Evolutionary conservation across 169 alveolate species (phyloP).

Genomic region (Plasmodium adleri): DNA sequence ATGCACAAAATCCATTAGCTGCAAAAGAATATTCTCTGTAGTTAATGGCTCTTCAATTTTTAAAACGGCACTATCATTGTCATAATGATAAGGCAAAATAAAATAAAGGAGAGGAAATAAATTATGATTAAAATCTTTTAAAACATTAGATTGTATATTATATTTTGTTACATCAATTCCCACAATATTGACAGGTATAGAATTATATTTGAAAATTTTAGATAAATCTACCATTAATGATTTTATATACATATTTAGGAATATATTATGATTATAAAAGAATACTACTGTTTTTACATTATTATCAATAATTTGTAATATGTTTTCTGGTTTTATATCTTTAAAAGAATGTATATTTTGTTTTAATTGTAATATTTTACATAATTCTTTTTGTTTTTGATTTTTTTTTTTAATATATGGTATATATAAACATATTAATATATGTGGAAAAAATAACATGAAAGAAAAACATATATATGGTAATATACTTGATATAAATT

Average conservation of each 20-base stretch:
- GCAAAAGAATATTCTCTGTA: conserved; percentile 17
- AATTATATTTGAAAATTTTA: conserved; percentile 38
- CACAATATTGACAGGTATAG: conserved; percentile 52
- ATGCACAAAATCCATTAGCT: conserved; percentile 35
- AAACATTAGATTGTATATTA: conserved; percentile 27
- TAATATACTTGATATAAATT: conserved; percentile 46
- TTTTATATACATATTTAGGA: conserved; percentile 50
- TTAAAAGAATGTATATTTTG: conserved; percentile 48
- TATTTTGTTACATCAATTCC: conserved; percentile 54
- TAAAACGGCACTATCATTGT: conserved; percentile 70
- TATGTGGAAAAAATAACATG: conserved; percentile 62
- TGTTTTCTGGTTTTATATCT: conserved; percentile 54
- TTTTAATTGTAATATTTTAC: conserved; percentile 43
- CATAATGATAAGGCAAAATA: conserved; percentile 58
- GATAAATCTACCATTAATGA: conserved; percentile 59
- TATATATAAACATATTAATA: conserved; percentile 54
- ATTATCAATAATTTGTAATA: conserved; percentile 34
- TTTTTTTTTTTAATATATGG: conserved; percentile 63
- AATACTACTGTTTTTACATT: conserved; percentile 43
- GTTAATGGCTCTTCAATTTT: conserved; percentile 46
- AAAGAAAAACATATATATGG: conserved; percentile 71
- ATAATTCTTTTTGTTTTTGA: conserved; percentile 30
- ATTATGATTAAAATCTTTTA: conserved; percentile 38
- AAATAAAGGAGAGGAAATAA: conserved; percentile 41
- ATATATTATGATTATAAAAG: conserved; percentile 36